phyloP scores from a whole-genome alignment of 352 stramenopile species.

The Phytophthora tentaculata region DNA sequence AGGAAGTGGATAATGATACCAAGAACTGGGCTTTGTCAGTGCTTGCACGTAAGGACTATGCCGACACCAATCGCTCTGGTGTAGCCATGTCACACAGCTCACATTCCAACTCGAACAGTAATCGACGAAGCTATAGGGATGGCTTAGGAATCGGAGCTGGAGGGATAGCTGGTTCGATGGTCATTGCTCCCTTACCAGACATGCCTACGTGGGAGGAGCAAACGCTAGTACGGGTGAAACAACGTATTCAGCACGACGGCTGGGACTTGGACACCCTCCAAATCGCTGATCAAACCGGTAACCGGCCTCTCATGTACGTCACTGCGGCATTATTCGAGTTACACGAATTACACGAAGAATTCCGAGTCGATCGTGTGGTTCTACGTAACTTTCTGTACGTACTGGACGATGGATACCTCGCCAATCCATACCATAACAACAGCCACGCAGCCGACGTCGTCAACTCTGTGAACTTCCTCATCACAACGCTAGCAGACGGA shows the following conservation, averaged over 20 bases:
- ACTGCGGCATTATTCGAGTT: conserved; percentile 81
- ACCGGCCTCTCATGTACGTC: conserved; percentile 80
- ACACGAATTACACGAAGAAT: conserved; percentile 80
- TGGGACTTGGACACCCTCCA: conserved; percentile 78
- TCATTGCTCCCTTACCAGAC: conserved; percentile 48
- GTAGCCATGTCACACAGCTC: conserved; percentile 71
- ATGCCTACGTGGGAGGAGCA: conserved; percentile 75
- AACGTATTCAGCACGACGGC: conserved; percentile 62
- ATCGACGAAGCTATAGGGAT: conserved; percentile 61
- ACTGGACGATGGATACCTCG: conserved; percentile 76
- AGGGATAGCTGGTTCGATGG: conserved; percentile 16
- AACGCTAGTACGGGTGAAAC: conserved; percentile 51
- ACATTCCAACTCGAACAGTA: conserved; percentile 78
- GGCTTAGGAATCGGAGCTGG: conserved; percentile 41
- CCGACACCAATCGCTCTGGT: conserved; percentile 53
- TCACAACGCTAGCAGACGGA: conserved; percentile 68
- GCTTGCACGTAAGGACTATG: conserved; percentile 76
- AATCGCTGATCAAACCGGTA: conserved; percentile 70
- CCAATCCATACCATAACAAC: conserved; percentile 85
- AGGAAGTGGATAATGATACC: conserved; percentile 81
- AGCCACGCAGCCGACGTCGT: conserved; percentile 82
- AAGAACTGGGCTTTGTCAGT: conserved; percentile 86
- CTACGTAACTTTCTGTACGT: conserved; percentile 84
- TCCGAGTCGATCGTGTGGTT: conserved; percentile 73
- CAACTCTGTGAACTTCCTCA: conserved; percentile 86